Base-by-base conservation (phyloP, 2,329 filamentous ascomycete genomes). In the Penicillium sumatraense region DNA sequence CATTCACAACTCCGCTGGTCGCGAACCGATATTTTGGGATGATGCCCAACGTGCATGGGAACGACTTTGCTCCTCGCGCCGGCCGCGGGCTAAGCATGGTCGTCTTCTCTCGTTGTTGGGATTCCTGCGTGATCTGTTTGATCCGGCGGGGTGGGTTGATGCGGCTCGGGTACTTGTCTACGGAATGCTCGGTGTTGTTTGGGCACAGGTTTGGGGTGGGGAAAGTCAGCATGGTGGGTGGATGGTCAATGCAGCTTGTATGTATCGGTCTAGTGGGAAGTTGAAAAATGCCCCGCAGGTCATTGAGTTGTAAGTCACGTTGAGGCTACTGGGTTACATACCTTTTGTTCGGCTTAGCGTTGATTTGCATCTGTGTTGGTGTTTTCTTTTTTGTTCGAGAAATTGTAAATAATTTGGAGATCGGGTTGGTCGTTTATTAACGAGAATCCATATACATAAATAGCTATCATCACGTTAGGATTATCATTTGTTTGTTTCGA, bases 1-100 rank as follows among this genome's bases (percentile, higher is more conserved):
- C 73, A 83, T 93, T 21, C 92, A 96, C 75, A 89, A 83, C 67
- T 89, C 86, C 8, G 83, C 89, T 42, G 92, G 91, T 14, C 79
- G 78, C 40, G 86, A 92, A 66, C 73, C 86, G 0, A 81, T 89
- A 9, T 89, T 85, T 74, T 96, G 89, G 81, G 90, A 95, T 71
- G 83, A 86, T 23, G 83, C 85, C 56, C 90, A 96, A 72, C 77
- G 76, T 27, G 83, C 83, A 1, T 92, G 91, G 74, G 90, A 93
- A 74, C 77, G 79, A n/a, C 79, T 91, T 21, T 79, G 82, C 67
- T 68, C 68, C 2, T 71, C 75, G 9, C 62, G 76, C 47, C 57
- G 72, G 35, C 42, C 61, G 35, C 65, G 68, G 1, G 67, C 66
- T 3, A 58, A 60, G 3, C 41, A 64, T 38, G 56, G 63, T 27